Evolutionary conservation across 164 flowering plant genomes (phyloP).

Genomic region (Euptelea pleiosperma): DNA sequence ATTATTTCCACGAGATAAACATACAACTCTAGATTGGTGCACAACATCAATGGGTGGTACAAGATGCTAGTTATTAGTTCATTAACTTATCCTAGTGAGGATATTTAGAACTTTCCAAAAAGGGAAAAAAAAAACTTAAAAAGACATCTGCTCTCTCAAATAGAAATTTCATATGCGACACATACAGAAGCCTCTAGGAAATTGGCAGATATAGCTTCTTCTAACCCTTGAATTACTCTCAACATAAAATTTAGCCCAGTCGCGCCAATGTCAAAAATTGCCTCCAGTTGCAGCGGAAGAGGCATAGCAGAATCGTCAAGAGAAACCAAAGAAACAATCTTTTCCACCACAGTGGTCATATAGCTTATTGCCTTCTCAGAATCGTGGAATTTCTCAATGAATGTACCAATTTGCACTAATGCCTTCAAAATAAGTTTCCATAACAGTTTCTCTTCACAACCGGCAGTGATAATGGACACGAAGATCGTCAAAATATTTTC

Average conservation of each 20-base stretch:
- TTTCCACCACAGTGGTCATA: slow-evolving; percentile 54
- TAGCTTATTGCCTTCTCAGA: slow-evolving; percentile 49
- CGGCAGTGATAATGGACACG: slow-evolving; percentile 35
- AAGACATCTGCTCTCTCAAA: neutral
- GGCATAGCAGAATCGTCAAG: slow-evolving; percentile 41
- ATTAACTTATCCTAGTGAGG: neutral
- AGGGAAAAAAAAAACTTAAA: neutral
- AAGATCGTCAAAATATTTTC: slow-evolving; percentile 53
- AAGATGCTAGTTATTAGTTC: too few species aligned
- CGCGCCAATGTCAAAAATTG: slow-evolving; percentile 53
- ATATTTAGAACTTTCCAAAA: slow-evolving; percentile 2
- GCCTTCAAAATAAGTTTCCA: slow-evolving; percentile 69
- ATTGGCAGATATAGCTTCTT: slow-evolving; percentile 47
- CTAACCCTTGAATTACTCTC: slow-evolving; percentile 51
- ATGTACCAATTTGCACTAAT: slow-evolving; percentile 59
- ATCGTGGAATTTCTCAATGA: slow-evolving; percentile 38
- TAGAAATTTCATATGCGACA: slow-evolving; percentile 10
- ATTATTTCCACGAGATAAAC: neutral
- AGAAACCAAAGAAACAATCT: slow-evolving; percentile 39
- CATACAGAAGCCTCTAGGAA: slow-evolving; percentile 59
- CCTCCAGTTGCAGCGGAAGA: slow-evolving; percentile 52
- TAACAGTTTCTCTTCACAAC: slow-evolving; percentile 28
- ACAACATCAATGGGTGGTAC: neutral
- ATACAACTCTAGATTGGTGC: too few species aligned
- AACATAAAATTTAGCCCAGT: slow-evolving; percentile 44